Conservation (phyloP, 495 filamentous ascomycete species). For the Xylaria bambusicola region DNA sequence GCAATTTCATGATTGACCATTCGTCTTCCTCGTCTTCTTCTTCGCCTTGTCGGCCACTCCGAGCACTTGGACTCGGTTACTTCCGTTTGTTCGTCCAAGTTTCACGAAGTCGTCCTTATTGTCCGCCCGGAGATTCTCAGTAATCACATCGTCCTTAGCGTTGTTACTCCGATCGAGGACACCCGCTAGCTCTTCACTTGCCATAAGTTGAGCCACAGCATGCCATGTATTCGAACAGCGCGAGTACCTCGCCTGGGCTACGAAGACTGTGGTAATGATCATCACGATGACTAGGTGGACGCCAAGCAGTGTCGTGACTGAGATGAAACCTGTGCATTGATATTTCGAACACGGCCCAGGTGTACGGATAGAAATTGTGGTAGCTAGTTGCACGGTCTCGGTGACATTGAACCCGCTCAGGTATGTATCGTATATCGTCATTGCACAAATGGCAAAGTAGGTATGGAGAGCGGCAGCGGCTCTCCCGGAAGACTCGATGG, state of each 20-base stretch:
- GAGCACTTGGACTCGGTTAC: neutral
- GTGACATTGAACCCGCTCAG: neutral
- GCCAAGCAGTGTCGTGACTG: neutral
- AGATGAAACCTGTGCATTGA: constrained; percentile 1
- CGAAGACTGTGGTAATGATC: neutral
- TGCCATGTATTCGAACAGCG: constrained; percentile 11
- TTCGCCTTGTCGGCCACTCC: no score
- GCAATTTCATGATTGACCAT: neutral
- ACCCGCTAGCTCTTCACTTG: constrained; percentile 1
- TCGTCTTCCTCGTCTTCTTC: no score
- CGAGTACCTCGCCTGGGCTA: constrained; percentile 3
- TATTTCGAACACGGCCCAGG: constrained; percentile 1
- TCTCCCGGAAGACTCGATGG: constrained; percentile 1
- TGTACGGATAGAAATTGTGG: neutral
- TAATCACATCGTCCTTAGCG: constrained; percentile 2
- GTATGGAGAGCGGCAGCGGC: neutral
- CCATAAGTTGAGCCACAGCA: constrained; percentile 3
- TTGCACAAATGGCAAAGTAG: neutral
- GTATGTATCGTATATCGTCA: neutral
- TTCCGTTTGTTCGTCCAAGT: neutral
- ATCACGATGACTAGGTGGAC: neutral
- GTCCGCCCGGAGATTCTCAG: neutral
- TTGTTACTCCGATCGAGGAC: neutral
- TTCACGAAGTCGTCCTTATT: constrained; percentile 3
- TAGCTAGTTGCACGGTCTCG: neutral